Evolutionary conservation across 257 asterid genomes (phyloP).

Genomic region (Dorcoceras hygrometricum): DNA sequence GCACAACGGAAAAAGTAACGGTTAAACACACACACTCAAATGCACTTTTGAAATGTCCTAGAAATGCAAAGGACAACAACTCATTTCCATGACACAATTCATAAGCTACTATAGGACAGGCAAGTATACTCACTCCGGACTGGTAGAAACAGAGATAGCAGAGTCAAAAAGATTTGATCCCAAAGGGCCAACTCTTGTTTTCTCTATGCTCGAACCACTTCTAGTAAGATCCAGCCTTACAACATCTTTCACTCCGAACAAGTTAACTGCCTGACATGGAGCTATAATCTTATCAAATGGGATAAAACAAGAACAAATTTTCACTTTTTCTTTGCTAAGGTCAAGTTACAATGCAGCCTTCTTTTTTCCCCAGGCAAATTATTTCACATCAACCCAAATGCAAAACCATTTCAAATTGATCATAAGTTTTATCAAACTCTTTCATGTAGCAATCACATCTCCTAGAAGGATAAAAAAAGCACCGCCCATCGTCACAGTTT

Average conservation of each 20-base stretch:
- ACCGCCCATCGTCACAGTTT: no score
- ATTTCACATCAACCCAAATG: no score
- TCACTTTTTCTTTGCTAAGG: not conserved
- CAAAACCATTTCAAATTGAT: not conserved
- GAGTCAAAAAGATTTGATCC: constrained; percentile 92
- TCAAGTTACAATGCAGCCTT: not conserved
- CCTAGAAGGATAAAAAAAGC: not conserved
- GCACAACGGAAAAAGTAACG: not conserved
- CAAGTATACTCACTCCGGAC: constrained; percentile 97
- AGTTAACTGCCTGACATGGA: constrained; percentile 56
- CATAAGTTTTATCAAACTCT: not conserved
- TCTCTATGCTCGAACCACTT: constrained; percentile 51
- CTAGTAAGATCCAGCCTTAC: constrained; percentile 74
- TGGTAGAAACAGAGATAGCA: constrained; percentile 72
- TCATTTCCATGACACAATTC: not conserved
- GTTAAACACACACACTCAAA: not conserved
- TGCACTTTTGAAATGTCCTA: constrained; percentile 9
- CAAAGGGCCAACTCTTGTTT: constrained; percentile 87
- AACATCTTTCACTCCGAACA: constrained; percentile 48
- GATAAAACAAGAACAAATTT: not conserved
- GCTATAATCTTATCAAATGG: constrained; percentile 14
- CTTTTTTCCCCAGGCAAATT: not conserved
- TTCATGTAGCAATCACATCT: not conserved
- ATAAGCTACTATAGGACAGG: constrained; percentile 37
- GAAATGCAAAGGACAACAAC: constrained; percentile 8